These are phyloP conservation scores for Leccinum griseonigrum DNA, from an alignment of 1,284 basidiomycete species.

Conservation along the genomic window DNA sequence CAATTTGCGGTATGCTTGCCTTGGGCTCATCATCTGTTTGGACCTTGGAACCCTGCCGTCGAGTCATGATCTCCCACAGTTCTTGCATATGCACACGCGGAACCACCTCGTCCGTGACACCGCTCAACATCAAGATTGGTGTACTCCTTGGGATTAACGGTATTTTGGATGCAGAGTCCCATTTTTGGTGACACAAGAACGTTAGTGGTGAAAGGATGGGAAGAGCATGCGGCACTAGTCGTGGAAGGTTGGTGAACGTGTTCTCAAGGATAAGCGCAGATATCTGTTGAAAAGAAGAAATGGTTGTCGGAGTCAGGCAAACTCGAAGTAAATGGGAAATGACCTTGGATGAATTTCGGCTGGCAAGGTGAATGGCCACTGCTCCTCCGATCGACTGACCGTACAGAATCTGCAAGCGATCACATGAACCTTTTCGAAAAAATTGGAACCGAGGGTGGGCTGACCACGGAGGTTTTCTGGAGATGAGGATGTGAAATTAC, in stretches of 20 bases:
- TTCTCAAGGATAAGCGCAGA: conserved; percentile 89
- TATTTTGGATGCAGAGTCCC: conserved; percentile 80
- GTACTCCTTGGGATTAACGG: conserved; percentile 64
- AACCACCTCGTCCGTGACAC: conserved; percentile 80
- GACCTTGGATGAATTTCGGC: conserved; percentile 72
- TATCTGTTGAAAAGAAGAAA: conserved; percentile 43
- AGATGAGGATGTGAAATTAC: conserved; percentile 69
- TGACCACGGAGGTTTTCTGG: conserved; percentile 64
- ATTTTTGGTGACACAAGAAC: conserved; percentile 87
- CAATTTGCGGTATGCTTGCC: conserved; percentile 34
- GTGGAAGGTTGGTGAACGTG: conserved; percentile 82
- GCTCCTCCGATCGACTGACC: conserved; percentile 98
- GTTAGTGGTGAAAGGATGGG: conserved; percentile 77
- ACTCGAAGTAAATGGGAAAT: conserved; percentile 10
- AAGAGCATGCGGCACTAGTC: conserved; percentile 77
- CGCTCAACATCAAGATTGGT: conserved; percentile 88
- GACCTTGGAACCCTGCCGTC: conserved; percentile 37
- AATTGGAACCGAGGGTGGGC: conserved; percentile 12
- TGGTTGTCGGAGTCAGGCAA: not conserved
- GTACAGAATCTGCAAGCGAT: conserved; percentile 63
- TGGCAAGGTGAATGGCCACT: conserved; percentile 86
- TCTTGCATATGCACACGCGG: conserved; percentile 83
- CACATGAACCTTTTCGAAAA: conserved; percentile 5
- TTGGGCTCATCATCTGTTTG: conserved; percentile 32
- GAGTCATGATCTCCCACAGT: conserved; percentile 63